Base-by-base conservation (phyloP, 1,139 yeast species). In the Yamadazyma trypodendri region DNA sequence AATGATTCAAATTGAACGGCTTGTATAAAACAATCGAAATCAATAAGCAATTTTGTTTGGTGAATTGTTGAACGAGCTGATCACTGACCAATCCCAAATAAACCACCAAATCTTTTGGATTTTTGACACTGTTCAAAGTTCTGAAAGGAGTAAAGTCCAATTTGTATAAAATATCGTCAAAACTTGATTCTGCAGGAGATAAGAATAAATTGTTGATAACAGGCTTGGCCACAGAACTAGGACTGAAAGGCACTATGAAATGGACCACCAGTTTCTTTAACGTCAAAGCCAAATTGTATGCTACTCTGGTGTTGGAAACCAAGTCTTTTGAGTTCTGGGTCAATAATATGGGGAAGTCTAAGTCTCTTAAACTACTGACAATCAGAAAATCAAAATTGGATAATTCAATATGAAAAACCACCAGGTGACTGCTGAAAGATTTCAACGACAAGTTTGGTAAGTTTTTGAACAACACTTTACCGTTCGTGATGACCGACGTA, bases 321-420 rank as follows among this genome's bases (percentile, higher is more conserved):
- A 69, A 71, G 47, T 83, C 86, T 23, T 64, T 60, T 5, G 74
- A 58, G 30, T 70, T 65, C 49, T 77, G 81, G 9, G 96, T 84
- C 38, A 88, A 73, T 43, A 88, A 60, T 21, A 84, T 69, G 9
- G 81, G 76, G 47, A 71, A 74, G 14, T 79, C 78, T 35, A 84
- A 68, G 58, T 87, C 94, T 54, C 90, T 79, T 49, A 86, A 68
- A 9, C 87, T 76, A 12, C 90, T 69, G 24, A 86, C 75, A 23
- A 77, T 65, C 8, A 84, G 75, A 56, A 69, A 86, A 56, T 88
- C 95, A 46, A 70, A 70, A 39, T 67, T 60, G 28, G 65, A 43
- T 42, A 84, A 60, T 45, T 78, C 79, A 32, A 81, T 80, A 51
- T 82, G 86, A 39, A 84, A 61, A 10, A 85, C 84, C 20, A 76